phyloP scores from a whole-genome alignment of 2,329 filamentous ascomycete species.

The Alternaria sp. region DNA sequence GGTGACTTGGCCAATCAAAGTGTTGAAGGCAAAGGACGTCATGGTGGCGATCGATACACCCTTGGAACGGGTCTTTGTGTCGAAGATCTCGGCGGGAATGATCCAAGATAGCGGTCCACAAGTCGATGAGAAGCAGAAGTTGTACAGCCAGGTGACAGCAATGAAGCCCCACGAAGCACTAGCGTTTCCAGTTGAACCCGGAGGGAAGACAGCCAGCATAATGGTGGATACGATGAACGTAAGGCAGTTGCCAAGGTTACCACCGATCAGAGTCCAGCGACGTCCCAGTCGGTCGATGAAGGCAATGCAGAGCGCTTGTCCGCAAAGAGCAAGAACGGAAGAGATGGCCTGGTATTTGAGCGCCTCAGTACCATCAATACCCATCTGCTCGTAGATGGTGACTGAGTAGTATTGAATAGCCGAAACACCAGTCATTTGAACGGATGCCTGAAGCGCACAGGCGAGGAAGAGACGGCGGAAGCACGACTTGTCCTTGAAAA shows the following conservation, averaged over 20 bases:
- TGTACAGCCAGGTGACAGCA: constrained; percentile 78
- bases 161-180: constrained; percentile 77
- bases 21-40: constrained; percentile 76
- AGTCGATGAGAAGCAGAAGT: constrained; percentile 75
- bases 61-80: constrained; percentile 75
- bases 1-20: constrained; percentile 74
- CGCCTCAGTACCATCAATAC: constrained; percentile 68
- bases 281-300: constrained; percentile 74
- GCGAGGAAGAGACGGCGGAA: constrained; percentile 76
- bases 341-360: constrained; percentile 80
- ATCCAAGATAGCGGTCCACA: constrained; percentile 72
- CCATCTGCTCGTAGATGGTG: constrained; percentile 71
- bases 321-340: constrained; percentile 71
- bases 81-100: constrained; percentile 75
- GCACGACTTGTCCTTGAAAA: constrained; percentile 69
- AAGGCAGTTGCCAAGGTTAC: constrained; percentile 73
- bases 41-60: constrained; percentile 78
- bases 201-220: constrained; percentile 66
- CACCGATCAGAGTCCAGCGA: constrained; percentile 73
- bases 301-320: constrained; percentile 71
- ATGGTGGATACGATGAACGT: constrained; percentile 73
- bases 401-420: constrained; percentile 77
- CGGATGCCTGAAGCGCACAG: constrained; percentile 70
- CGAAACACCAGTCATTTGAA: constrained; percentile 74
- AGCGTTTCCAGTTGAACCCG: constrained; percentile 58